These are phyloP conservation scores for Aphanomyces astaci DNA, from an alignment of 352 stramenopile genomes.

Conservation along the genomic window DNA sequence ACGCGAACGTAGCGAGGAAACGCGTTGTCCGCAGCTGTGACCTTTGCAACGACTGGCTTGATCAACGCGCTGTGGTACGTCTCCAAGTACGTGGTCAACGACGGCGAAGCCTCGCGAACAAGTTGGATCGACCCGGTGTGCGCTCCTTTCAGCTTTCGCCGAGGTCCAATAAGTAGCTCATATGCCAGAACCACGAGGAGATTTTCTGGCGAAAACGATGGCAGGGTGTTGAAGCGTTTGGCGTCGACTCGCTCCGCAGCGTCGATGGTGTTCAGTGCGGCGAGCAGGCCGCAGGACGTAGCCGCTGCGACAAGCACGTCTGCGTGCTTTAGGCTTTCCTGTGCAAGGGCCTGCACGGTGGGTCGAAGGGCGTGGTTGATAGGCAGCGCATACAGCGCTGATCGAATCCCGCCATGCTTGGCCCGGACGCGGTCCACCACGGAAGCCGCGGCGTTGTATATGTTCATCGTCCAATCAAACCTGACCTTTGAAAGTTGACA, in stretches of 20 bases:
- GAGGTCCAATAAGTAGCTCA: conserved; percentile 15
- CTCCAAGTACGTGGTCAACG: background rate
- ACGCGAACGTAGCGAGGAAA: conserved; percentile 89
- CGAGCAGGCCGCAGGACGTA: background rate
- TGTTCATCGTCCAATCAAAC: conserved; percentile 21
- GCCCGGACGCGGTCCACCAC: conserved; percentile 20
- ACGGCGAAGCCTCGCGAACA: background rate
- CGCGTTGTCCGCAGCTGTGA: background rate
- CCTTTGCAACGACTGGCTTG: background rate
- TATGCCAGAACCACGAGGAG: conserved; percentile 10
- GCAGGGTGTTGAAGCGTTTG: conserved; percentile 15
- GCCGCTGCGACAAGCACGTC: conserved; percentile 13
- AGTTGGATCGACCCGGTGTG: background rate
- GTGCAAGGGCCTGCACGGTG: conserved; percentile 15
- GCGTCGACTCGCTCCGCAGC: conserved; percentile 16
- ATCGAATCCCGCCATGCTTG: conserved; percentile 19
- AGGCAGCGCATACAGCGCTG: conserved; percentile 17
- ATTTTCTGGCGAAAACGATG: conserved; percentile 18
- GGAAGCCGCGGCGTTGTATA: conserved; percentile 20
- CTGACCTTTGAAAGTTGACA: background rate
- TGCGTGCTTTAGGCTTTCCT: conserved; percentile 22
- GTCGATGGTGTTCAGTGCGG: background rate
- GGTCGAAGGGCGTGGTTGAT: conserved; percentile 14
- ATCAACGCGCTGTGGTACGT: background rate
- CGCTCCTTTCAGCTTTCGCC: conserved; percentile 16